Evolutionary conservation across 495 filamentous ascomycete species (phyloP), one percentile per base, ranked within the genome.

Genomic region (Xylaria telfairii): DNA sequence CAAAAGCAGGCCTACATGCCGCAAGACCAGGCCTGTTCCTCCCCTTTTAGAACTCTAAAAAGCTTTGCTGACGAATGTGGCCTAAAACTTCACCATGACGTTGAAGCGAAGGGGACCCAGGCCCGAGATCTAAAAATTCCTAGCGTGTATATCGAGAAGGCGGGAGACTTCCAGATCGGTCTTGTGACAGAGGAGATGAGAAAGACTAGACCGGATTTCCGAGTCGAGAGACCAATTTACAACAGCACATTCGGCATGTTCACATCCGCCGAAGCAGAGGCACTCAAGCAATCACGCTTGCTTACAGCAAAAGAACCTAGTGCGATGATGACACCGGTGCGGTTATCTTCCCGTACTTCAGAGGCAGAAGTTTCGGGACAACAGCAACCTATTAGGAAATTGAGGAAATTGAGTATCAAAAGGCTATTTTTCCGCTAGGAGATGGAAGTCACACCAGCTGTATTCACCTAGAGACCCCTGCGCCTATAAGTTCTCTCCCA

Each of bases 171-270:
- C 15, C 28, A 57, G 28, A 34, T 34, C 28, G 28, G 30, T 9
- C 0, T n/a, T 15, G 53, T 57, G 15, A 57, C 53, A 8, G 53
- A 34, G 3, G 28, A 32, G 30, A 57, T 57, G 53, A 34, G 6
- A 57, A 57, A 57, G 28, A 34, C 19, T 34, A 26, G 53, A 19
- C 4, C 53, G 28, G 28, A 34, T 34, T 19, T 57, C 28, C 28
- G 28, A 19, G 53, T 32, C 28, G 28, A 12, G 53, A 57, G 17
- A 8, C 53, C 53, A 19, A 3, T 30, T 28, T 57, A 57, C 17
- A 57, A 30, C 53, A 57, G 8, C n/a, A 57, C 53, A 3, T 57
- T 57, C 53, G 53, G 34, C 6, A 32, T 57, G 53, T n/a, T 57
- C 28, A 57, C 53, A 34, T 4, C n/a, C 34, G 30, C 53, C 30